Evolutionary conservation across 2,329 filamentous ascomycete species (phyloP).

Genomic region (Talaromyces sp.): DNA sequence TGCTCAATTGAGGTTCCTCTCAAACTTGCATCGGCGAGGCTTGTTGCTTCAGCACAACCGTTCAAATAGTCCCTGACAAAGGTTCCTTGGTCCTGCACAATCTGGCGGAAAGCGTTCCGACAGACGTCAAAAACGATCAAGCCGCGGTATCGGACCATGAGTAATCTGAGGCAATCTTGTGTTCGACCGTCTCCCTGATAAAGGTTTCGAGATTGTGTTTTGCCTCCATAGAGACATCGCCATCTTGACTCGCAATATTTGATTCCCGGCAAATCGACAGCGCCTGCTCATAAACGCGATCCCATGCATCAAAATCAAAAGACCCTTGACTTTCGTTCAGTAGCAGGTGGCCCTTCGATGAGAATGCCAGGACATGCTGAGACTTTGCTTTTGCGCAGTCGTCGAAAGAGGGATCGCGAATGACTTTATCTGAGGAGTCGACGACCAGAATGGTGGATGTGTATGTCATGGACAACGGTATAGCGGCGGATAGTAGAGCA

Average conservation of each 20-base stretch:
- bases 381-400: constrained; percentile 63
- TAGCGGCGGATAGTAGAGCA: constrained; percentile 73
- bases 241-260: constrained; percentile 34
- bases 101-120: background rate
- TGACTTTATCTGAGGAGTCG: constrained; percentile 40
- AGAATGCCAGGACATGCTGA: constrained; percentile 78
- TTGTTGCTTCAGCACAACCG: background rate
- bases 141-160: constrained; percentile 37
- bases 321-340: constrained; percentile 76
- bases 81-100: background rate
- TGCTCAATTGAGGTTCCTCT: background rate
- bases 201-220: constrained; percentile 54
- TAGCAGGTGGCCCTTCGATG: constrained; percentile 67
- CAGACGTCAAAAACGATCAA: constrained; percentile 24
- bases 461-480: constrained; percentile 72
- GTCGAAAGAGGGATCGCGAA: constrained; percentile 60
- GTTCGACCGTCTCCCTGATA: constrained; percentile 59
- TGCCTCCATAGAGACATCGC: constrained; percentile 46
- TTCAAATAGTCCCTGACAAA: background rate
- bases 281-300: constrained; percentile 63
- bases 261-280: constrained; percentile 60
- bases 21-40: background rate
- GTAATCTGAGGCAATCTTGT: constrained; percentile 47
- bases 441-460: constrained; percentile 64
- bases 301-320: constrained; percentile 75